Evolutionary conservation across 148 eudicot species (phyloP).

Genomic region (Chenopodium formosanum): DNA sequence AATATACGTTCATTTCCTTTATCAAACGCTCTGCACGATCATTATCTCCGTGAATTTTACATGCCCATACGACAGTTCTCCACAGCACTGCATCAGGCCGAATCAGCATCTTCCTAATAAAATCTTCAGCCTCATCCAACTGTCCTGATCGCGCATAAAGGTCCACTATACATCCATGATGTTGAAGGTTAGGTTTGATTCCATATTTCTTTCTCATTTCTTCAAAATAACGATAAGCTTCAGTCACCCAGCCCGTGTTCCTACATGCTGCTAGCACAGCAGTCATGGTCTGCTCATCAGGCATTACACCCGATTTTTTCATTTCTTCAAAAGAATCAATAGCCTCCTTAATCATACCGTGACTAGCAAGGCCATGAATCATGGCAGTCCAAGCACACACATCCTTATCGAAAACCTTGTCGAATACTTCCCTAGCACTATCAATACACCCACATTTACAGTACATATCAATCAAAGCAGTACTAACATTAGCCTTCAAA

Average conservation of each 20-base stretch:
- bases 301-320: conserved; percentile 34
- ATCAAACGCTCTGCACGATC: conserved; percentile 45
- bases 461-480: conserved; percentile 51
- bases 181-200: conserved; percentile 42
- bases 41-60: conserved; percentile 46
- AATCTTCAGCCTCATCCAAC: conserved; percentile 44
- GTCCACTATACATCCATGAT: conserved; percentile 53
- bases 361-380: conserved; percentile 52
- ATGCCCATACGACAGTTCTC: conserved; percentile 48
- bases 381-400: conserved; percentile 50
- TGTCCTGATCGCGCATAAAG: conserved; percentile 45
- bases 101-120: conserved; percentile 41
- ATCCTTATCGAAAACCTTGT: conserved; percentile 25
- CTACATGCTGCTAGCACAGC: conserved; percentile 52
- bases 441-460: conserved; percentile 51
- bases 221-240: conserved; percentile 31
- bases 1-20: conserved; percentile 30
- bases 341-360: conserved; percentile 42
- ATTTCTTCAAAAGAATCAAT: conserved; percentile 33
- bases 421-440: conserved; percentile 35
- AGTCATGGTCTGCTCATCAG: conserved; percentile 50
- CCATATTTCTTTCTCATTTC: conserved; percentile 34
- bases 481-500: conserved; percentile 30
- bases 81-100: conserved; percentile 44
- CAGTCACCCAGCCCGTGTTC: conserved; percentile 39